Percentiles rank a stretch among this genome's conserved stretches.
Evolutionary conservation across 2,329 filamentous ascomycete genomes (phyloP).

Genomic region (Pseudogymnoascus pannorum): DNA sequence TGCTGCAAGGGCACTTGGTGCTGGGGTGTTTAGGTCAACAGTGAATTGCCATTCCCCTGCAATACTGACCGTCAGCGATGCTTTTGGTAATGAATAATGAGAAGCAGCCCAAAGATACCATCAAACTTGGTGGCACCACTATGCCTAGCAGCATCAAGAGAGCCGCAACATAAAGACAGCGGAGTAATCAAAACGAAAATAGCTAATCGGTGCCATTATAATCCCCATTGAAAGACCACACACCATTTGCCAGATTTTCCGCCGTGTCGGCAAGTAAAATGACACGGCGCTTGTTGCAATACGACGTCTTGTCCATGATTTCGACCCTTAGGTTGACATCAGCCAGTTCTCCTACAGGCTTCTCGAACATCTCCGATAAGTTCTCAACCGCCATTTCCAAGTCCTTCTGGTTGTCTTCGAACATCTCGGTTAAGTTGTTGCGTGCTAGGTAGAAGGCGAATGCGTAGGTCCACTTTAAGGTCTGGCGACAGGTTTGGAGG

Average conservation of each 20-base stretch:
- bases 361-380: constrained; percentile 98
- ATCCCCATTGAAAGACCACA: constrained; percentile 29
- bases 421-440: constrained; percentile 94
- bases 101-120: neutral
- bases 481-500: constrained; percentile 94
- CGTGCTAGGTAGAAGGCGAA: constrained; percentile 96
- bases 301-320: constrained; percentile 97
- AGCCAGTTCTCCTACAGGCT: constrained; percentile 78
- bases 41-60: constrained; percentile 6
- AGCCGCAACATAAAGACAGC: neutral
- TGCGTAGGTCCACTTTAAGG: constrained; percentile 97
- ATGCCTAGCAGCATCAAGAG: neutral
- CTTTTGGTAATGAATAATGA: neutral
- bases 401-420: constrained; percentile 98
- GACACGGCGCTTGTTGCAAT: constrained; percentile 86
- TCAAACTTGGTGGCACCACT: neutral
- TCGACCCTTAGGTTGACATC: constrained; percentile 90
- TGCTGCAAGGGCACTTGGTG: neutral
- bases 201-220: constrained; percentile 5
- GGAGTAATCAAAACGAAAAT: neutral
- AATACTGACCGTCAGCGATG: constrained; percentile 4
- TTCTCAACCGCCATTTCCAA: constrained; percentile 95
- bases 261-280: constrained; percentile 90
- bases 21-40: neutral
- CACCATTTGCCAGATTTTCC: constrained; percentile 82